Percentiles rank a stretch among this genome's conserved stretches.
Conservation (phyloP, 2,329 filamentous ascomycete genomes). For the Aureobasidium subglaciale region DNA sequence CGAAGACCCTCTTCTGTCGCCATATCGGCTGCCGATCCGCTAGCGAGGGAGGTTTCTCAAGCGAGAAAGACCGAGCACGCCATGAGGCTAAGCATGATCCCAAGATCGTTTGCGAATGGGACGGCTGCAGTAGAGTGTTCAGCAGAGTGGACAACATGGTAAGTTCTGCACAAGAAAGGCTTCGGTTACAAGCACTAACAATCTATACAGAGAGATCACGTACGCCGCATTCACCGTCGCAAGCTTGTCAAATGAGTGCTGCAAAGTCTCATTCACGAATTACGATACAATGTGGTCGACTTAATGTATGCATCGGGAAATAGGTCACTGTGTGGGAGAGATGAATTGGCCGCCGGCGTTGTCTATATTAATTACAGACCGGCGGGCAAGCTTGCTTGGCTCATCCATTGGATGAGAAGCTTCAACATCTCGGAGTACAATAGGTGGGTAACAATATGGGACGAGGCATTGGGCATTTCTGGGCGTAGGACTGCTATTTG, state of each 20-base stretch:
- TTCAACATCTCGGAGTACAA: background rate
- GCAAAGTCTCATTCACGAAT: background rate
- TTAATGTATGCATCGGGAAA: slow-evolving; percentile 5
- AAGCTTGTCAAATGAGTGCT: slow-evolving; percentile 9
- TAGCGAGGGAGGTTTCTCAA: slow-evolving; percentile 51
- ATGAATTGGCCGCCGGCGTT: background rate
- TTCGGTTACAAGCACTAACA: slow-evolving; percentile 6
- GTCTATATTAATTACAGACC: slow-evolving; percentile 9
- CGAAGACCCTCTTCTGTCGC: slow-evolving; percentile 55
- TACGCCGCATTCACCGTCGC: slow-evolving; percentile 20
- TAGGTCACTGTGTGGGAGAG: background rate
- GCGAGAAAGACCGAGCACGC: slow-evolving; percentile 54
- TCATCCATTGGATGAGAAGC: background rate
- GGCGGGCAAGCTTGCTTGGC: background rate
- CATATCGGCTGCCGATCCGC: slow-evolving; percentile 52
- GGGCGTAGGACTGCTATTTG: background rate
- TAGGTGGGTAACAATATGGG: background rate
- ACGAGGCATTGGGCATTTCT: background rate
- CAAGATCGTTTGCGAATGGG: slow-evolving; percentile 52
- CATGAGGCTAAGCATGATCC: slow-evolving; percentile 59
- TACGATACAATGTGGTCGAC: background rate
- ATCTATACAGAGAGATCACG: slow-evolving; percentile 20
- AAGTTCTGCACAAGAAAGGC: slow-evolving; percentile 19
- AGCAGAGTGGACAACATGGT: slow-evolving; percentile 58
- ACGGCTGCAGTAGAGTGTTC: slow-evolving; percentile 51